phyloP scores from a whole-genome alignment of 2,329 filamentous ascomycete species.

The Ascochyta fabae region DNA sequence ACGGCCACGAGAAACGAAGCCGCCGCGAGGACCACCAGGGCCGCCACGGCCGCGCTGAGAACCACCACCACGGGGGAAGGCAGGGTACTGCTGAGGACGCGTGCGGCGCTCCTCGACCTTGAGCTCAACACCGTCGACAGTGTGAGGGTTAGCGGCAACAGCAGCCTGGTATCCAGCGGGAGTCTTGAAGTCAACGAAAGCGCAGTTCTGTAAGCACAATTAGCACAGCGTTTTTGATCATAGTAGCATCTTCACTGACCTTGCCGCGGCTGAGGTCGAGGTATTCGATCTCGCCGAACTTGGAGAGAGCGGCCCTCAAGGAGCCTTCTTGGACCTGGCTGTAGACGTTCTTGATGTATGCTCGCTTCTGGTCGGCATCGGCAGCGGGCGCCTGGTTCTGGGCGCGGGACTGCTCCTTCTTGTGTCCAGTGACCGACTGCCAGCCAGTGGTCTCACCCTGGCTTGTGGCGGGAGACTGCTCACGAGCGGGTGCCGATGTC shows the following conservation, averaged over 20 bases:
- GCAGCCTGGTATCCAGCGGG: constrained; percentile 83
- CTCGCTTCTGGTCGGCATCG: constrained; percentile 79
- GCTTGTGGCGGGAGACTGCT: constrained; percentile 45
- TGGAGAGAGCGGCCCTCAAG: constrained; percentile 72
- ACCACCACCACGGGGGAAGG: constrained; percentile 51
- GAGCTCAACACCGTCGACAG: constrained; percentile 81
- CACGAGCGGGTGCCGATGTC: constrained; percentile 43
- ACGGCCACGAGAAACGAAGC: constrained; percentile 73
- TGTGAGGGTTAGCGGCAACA: constrained; percentile 82
- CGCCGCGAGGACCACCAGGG: constrained; percentile 64
- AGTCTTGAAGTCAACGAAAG: constrained; percentile 92
- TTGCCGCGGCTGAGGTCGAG: constrained; percentile 73
- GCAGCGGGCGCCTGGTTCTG: constrained; percentile 67
- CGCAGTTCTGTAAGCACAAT: constrained; percentile 74
- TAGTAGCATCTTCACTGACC: constrained; percentile 61
- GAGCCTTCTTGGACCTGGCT: constrained; percentile 81
- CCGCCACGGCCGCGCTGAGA: constrained; percentile 67
- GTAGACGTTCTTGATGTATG: constrained; percentile 94
- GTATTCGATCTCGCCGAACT: constrained; percentile 70
- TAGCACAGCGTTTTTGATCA: constrained; percentile 15
- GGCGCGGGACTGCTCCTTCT: constrained; percentile 80
- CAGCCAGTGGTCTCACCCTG: constrained; percentile 73
- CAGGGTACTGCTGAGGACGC: constrained; percentile 47
- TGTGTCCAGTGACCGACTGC: constrained; percentile 83
- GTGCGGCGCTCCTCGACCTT: constrained; percentile 87